phyloP scores from a whole-genome alignment of 192 early-diverging fungal species.

The Mortierella hygrophila region DNA sequence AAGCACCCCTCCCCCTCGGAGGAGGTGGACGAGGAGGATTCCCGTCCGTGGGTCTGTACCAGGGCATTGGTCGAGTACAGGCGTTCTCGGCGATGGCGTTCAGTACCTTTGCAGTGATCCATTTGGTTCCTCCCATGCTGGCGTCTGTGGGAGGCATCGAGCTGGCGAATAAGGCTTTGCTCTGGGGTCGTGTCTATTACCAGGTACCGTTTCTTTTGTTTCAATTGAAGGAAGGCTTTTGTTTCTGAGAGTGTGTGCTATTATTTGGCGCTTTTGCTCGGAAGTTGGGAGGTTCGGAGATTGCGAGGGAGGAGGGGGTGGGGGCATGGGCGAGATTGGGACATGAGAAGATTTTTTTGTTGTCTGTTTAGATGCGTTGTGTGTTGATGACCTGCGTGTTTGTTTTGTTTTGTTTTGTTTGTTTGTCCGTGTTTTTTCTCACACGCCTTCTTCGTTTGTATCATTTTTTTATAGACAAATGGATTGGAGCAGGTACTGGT shows the following conservation, averaged over 20 bases:
- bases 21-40: background rate
- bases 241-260: background rate
- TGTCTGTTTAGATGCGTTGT: no score
- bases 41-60: constrained; percentile 43
- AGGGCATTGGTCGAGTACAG: constrained; percentile 43
- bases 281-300: no score
- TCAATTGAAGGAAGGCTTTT: background rate
- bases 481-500: constrained; percentile 56
- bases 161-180: constrained; percentile 54
- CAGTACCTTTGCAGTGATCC: constrained; percentile 46
- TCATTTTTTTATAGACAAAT: constrained; percentile 17
- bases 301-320: no score
- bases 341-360: no score
- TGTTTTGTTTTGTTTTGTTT: background rate
- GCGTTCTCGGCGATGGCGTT: constrained; percentile 46
- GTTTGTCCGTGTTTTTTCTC: background rate
- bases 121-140: constrained; percentile 46
- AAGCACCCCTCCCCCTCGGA: background rate
- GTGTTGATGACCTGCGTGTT: background rate
- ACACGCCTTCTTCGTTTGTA: background rate
- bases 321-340: no score
- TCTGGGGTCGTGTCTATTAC: constrained; percentile 62
- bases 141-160: constrained; percentile 54
- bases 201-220: constrained; percentile 34
- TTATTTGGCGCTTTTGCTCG: background rate